phyloP scores from a whole-genome alignment of 2,329 filamentous ascomycete genomes.

The Fusarium gaditjirri region DNA sequence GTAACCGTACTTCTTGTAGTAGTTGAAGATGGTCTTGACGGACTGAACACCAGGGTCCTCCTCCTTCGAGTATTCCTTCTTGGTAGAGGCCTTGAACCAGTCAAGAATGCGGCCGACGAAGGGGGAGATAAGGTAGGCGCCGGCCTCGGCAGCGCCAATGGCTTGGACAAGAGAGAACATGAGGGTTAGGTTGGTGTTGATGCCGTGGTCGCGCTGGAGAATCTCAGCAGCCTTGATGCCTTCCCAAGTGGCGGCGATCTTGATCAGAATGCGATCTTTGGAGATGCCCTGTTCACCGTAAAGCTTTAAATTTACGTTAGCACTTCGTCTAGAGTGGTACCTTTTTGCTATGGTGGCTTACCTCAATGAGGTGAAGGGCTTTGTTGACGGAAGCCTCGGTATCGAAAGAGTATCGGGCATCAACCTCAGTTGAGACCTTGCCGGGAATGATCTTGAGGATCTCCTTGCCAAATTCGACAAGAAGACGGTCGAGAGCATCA shows the following conservation, averaged over 20 bases:
- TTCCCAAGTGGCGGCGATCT: constrained; percentile 99
- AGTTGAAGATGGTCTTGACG: constrained; percentile 96
- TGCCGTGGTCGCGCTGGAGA: constrained; percentile 92
- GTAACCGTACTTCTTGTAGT: constrained; percentile 99
- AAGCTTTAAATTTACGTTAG: constrained; percentile 66
- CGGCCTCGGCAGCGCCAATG: constrained; percentile 94
- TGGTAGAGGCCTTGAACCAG: constrained; percentile 97
- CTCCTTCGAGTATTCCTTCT: constrained; percentile 90
- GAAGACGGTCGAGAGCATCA: constrained; percentile 87
- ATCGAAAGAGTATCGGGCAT: constrained; percentile 95
- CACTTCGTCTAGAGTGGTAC: constrained; percentile 13
- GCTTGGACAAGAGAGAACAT: constrained; percentile 98
- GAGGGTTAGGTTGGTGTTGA: constrained; percentile 99
- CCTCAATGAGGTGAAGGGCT: constrained; percentile 96
- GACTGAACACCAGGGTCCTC: constrained; percentile 97
- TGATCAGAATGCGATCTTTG: constrained; percentile 97
- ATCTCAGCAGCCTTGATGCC: constrained; percentile 99
- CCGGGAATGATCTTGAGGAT: constrained; percentile 97
- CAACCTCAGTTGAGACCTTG: constrained; percentile 99
- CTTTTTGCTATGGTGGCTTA: constrained; percentile 55
- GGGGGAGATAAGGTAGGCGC: constrained; percentile 97
- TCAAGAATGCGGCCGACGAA: constrained; percentile 99
- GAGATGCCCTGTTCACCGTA: constrained; percentile 92
- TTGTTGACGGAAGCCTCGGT: constrained; percentile 92
- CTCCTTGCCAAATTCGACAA: constrained; percentile 98